Evolutionary conservation across 208 protist genomes (phyloP), one percentile per base, ranked within the genome.

Genomic region (Entamoeba invadens): DNA sequence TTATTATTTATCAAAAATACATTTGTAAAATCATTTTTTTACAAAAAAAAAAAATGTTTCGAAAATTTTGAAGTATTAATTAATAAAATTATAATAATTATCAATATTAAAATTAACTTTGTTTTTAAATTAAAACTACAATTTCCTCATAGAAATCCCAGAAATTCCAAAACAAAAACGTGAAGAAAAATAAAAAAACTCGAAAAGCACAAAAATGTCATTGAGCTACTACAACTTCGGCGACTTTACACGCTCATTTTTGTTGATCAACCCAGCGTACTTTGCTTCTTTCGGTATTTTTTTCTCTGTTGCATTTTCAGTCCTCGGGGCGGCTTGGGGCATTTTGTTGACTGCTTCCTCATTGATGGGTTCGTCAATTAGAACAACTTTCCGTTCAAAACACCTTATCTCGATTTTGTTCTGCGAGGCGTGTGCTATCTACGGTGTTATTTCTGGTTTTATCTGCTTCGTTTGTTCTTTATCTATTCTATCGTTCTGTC

Each of bases 361-460:
- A n/a, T 91, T 91, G 68, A 38, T 14, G n/a, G n/a, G 68, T 21
- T 14, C 21, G 10, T 42, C n/a, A 5, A 91, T 42, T 42, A 4
- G n/a, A 44, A 14, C 68, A 4, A 10, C 21, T 42, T 42, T 91
- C 18, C 4, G 68, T n/a, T 42, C 10, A 42, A 14, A 38, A 42
- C 10, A 91, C 18, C 10, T 91, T 44, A 38, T 38, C 10, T 91
- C 68, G 4, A 91, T 94, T 94, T 38, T 94, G 31, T 94, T 94
- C 38, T 94, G 93, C n/a, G 93, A 94, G 94, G 93, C 93, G 6
- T 10, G 93, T 21, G 93, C 93, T 5, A 94, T 94, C 12, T 94
- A 94, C 42, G 93, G 93, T 4, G 93, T 94, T 94, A 93, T 94
- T 94, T 16, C 93, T 46, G 77, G 92, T n/a, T 94, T 94, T 94